A percentile compares a stretch with the other conserved stretches of the same genome.
Conservation (phyloP, 257 asterid species). For the Penstemon davidsonii region DNA sequence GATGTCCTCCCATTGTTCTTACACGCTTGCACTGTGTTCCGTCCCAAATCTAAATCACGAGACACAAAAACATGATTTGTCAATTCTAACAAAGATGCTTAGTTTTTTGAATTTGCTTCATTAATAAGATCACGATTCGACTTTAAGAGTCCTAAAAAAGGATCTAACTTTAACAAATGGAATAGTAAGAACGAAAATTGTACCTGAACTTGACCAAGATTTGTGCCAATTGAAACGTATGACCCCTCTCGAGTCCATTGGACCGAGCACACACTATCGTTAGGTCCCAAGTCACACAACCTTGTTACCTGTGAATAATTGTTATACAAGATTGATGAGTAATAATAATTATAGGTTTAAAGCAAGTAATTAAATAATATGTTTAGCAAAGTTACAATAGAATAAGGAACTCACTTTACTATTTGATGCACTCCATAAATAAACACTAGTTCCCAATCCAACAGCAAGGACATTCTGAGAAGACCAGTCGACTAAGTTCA, state of each 20-base stretch:
- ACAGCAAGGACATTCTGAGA: conserved; percentile 99
- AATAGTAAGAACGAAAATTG: background rate
- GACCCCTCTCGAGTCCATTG: conserved; percentile 98
- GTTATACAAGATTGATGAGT: conserved; percentile 12
- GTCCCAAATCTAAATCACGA: conserved; percentile 76
- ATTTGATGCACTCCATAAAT: conserved; percentile 92
- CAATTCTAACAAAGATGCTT: no score
- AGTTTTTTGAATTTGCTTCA: no score
- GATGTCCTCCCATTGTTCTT: conserved; percentile 92
- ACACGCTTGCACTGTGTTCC: conserved; percentile 89
- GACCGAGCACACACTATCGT: conserved; percentile 83
- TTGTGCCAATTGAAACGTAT: conserved; percentile 82
- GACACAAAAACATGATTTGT: background rate
- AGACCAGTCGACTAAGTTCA: conserved; percentile 97
- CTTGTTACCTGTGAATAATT: conserved; percentile 66
- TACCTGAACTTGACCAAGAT: conserved; percentile 94
- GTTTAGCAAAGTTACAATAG: background rate
- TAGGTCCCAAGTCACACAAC: conserved; percentile 90
- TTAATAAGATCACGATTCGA: no score
- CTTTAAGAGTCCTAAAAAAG: no score
- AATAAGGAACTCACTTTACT: conserved; percentile 62
- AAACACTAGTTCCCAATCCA: conserved; percentile 93
- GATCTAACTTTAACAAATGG: no score
- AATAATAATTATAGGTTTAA: background rate
- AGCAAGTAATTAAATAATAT: background rate